Evolutionary conservation across 202 grass and related monocot species (phyloP).

Genomic region (Schoenoplectus triqueter): DNA sequence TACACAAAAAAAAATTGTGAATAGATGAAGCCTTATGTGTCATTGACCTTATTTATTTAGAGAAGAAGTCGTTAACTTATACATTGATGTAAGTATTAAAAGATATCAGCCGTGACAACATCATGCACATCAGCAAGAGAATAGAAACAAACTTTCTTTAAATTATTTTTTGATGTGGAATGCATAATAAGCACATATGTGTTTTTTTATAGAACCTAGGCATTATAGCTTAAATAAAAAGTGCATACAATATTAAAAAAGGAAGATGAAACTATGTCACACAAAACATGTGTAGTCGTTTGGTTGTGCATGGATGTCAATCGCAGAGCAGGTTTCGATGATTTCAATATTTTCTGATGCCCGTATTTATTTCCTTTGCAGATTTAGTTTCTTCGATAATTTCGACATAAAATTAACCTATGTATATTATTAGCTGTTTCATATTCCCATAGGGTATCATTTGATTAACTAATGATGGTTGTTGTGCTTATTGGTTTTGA

Average conservation of each 20-base stretch:
- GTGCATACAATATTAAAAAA: background rate
- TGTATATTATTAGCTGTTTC: background rate
- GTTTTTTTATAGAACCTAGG: background rate
- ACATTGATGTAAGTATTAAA: background rate
- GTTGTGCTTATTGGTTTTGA: background rate
- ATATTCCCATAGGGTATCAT: constrained; percentile 17
- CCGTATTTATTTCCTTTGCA: background rate
- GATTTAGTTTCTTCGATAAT: constrained; percentile 4
- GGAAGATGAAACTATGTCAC: background rate
- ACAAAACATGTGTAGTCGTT: background rate
- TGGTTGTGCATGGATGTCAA: background rate
- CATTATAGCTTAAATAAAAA: background rate
- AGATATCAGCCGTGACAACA: background rate
- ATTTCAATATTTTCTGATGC: too few species aligned
- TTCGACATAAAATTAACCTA: background rate
- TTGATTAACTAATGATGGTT: background rate
- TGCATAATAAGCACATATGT: background rate
- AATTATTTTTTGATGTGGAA: background rate
- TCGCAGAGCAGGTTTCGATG: too few species aligned
- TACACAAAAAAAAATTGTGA: background rate
- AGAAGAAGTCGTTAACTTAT: background rate
- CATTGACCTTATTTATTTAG: background rate
- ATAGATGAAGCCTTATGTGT: background rate
- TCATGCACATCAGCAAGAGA: background rate
- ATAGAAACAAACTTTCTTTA: background rate